phyloP scores from a whole-genome alignment of 2,329 filamentous ascomycete species.

The Macrophomina pseudophaseolina region DNA sequence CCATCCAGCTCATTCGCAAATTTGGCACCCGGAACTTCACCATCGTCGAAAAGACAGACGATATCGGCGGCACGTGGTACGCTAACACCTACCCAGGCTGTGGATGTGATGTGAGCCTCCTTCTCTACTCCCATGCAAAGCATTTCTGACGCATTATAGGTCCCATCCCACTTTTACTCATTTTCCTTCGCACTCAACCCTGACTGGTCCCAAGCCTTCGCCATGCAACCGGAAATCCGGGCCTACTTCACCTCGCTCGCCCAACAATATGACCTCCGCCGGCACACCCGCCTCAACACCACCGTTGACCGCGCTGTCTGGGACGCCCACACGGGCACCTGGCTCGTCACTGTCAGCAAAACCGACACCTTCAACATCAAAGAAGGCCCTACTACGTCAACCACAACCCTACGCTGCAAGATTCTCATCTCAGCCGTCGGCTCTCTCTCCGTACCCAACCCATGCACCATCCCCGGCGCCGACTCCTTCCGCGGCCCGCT shows the following conservation, averaged over 20 bases:
- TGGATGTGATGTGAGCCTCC: slow-evolving; percentile 39
- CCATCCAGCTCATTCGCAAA: slow-evolving; percentile 51
- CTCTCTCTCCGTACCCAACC: slow-evolving; percentile 38
- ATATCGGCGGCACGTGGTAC: slow-evolving; percentile 44
- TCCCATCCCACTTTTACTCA: slow-evolving; percentile 61
- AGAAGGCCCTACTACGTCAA: neutral
- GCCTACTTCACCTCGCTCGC: slow-evolving; percentile 54
- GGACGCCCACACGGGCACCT: slow-evolving; percentile 50
- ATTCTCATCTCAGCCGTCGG: slow-evolving; percentile 38
- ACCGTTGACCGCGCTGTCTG: slow-evolving; percentile 51
- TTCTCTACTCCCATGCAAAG: neutral
- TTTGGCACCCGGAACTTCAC: slow-evolving; percentile 47
- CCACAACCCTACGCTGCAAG: slow-evolving; percentile 34
- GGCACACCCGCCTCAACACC: slow-evolving; percentile 45
- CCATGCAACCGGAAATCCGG: slow-evolving; percentile 60
- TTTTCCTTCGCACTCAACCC: slow-evolving; percentile 66
- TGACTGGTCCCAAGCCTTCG: slow-evolving; percentile 64
- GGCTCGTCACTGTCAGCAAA: slow-evolving; percentile 39
- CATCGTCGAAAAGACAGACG: slow-evolving; percentile 50
- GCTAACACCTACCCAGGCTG: slow-evolving; percentile 42
- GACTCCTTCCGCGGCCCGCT: slow-evolving; percentile 49
- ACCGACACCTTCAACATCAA: slow-evolving; percentile 33
- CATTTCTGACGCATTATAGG: neutral
- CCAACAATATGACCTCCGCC: slow-evolving; percentile 41
- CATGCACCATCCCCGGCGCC: slow-evolving; percentile 51